Evolutionary conservation across 805 yeast genomes (phyloP).

Genomic region (Teunomyces cretensis): DNA sequence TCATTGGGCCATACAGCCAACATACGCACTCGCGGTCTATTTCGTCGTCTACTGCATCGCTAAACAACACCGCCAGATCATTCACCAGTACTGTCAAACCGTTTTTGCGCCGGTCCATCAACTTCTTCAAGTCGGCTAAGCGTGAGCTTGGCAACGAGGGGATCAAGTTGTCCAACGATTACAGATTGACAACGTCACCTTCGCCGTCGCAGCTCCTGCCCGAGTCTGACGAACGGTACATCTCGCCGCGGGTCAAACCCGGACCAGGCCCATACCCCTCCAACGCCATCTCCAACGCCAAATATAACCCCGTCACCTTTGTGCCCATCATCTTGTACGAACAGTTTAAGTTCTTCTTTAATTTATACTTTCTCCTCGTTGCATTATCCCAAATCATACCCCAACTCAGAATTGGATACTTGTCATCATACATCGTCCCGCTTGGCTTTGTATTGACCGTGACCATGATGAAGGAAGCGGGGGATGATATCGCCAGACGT

Average conservation of each 20-base stretch:
- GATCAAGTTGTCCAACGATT: slow-evolving; percentile 11
- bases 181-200: slow-evolving; percentile 1
- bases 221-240: slow-evolving; percentile 30
- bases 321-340: slow-evolving; percentile 87
- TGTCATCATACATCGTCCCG: slow-evolving; percentile 92
- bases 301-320: slow-evolving; percentile 84
- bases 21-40: slow-evolving; percentile 17
- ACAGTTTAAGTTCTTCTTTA: slow-evolving; percentile 96
- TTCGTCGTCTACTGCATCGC: slow-evolving; percentile 18
- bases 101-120: slow-evolving; percentile 10
- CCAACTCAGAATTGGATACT: slow-evolving; percentile 85
- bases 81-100: slow-evolving; percentile 11
- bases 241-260: slow-evolving; percentile 36
- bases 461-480: slow-evolving; percentile 94
- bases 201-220: neutral
- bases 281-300: slow-evolving; percentile 90
- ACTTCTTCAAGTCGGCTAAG: slow-evolving; percentile 24
- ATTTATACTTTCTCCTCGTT: slow-evolving; percentile 85
- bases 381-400: slow-evolving; percentile 94
- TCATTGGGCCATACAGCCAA: slow-evolving; percentile 19
- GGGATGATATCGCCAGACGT: slow-evolving; percentile 89
- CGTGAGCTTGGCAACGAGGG: slow-evolving; percentile 26
- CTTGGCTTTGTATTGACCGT: slow-evolving; percentile 87
- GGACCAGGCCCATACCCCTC: slow-evolving; percentile 33
- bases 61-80: slow-evolving; percentile 12